Evolutionary conservation across 345 rosid genomes (phyloP).

Genomic region (Eucalyptus coolabah): DNA sequence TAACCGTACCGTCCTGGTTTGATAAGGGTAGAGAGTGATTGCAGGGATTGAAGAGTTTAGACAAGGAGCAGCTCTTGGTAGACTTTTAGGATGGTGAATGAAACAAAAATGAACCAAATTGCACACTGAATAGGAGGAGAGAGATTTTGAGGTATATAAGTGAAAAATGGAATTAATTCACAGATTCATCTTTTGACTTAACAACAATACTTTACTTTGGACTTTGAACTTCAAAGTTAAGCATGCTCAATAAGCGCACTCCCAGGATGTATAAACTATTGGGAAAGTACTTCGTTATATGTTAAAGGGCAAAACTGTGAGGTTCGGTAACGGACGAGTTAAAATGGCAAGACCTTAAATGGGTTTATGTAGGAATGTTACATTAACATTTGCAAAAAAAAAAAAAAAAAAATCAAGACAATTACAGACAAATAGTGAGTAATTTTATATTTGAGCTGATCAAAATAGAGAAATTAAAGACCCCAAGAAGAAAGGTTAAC

Average conservation of each 20-base stretch:
- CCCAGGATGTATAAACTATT: neutral
- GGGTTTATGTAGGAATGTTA: neutral
- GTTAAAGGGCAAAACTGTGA: too few relatives aligned
- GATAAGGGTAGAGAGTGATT: neutral
- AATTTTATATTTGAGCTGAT: neutral
- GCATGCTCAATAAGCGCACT: neutral
- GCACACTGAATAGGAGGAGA: rapidly evolving
- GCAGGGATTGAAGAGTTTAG: neutral
- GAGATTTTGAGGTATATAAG: neutral
- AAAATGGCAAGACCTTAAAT: neutral
- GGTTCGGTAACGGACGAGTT: rapidly evolving
- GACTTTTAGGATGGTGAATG: neutral
- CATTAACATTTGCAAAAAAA: too few relatives aligned
- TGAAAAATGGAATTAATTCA: neutral
- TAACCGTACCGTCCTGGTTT: neutral
- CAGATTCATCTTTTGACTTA: neutral
- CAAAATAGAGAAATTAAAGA: neutral
- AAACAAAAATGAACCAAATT: neutral
- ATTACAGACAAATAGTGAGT: neutral
- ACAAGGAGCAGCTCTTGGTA: neutral
- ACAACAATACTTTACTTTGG: neutral
- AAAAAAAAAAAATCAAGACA: neutral
- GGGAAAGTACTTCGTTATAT: neutral
- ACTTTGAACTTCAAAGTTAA: neutral
- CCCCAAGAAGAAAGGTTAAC: neutral